Evolutionary conservation across 2,329 filamentous ascomycete genomes (phyloP).

Genomic region (Basipetospora chlamydospora): DNA sequence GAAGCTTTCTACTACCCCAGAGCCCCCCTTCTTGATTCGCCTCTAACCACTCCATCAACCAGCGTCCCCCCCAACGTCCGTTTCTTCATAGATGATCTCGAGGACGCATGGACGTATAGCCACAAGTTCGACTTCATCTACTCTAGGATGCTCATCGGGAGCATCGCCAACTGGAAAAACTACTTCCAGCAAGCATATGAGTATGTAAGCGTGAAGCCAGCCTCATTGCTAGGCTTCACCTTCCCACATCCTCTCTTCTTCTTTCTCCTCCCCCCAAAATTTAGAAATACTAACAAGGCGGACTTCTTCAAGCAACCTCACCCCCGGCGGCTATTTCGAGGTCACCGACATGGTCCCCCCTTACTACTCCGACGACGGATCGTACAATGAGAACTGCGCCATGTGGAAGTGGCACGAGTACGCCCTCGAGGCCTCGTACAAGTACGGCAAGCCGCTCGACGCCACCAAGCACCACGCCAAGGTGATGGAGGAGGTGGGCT

Average conservation of each 20-base stretch:
- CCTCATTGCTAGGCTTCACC: too few relatives aligned
- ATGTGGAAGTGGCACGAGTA: constrained; percentile 15
- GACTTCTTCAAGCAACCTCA: too few relatives aligned
- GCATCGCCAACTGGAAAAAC: constrained; percentile 15
- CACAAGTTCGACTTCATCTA: constrained; percentile 27
- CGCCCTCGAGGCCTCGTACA: constrained; percentile 16
- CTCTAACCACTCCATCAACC: too few relatives aligned
- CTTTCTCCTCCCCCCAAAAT: too few relatives aligned
- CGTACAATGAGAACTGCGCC: constrained; percentile 13
- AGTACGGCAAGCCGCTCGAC: constrained; percentile 16
- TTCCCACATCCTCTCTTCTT: too few relatives aligned
- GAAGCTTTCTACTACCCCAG: constrained; percentile 4
- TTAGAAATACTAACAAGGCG: too few relatives aligned
- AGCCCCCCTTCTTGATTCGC: too few relatives aligned
- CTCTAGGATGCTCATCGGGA: constrained; percentile 17
- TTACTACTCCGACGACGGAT: constrained; percentile 18
- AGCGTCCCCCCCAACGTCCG: constrained; percentile 30
- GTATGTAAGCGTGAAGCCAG: too few relatives aligned
- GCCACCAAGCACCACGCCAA: constrained; percentile 16
- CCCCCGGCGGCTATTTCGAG: constrained; percentile 20
- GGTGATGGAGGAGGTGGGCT: constrained; percentile 35
- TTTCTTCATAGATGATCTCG: constrained; percentile 30
- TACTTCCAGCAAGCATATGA: constrained; percentile 18
- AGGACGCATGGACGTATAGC: constrained; percentile 23
- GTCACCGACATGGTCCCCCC: constrained; percentile 16